Evolutionary conservation across 2,329 filamentous ascomycete genomes (phyloP).

Genomic region (Penicillium paneum): DNA sequence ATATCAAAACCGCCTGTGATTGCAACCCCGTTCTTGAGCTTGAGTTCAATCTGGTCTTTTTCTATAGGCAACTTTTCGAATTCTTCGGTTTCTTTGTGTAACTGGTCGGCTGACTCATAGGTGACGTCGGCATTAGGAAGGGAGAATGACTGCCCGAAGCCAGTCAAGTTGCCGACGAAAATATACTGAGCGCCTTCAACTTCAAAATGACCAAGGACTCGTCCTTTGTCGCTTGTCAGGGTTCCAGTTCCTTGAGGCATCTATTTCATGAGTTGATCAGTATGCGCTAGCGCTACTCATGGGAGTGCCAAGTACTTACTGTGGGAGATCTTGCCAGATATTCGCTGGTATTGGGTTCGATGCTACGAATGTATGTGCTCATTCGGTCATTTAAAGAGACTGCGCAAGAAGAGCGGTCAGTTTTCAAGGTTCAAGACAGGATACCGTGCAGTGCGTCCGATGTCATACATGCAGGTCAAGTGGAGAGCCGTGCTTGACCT

Average conservation of each 20-base stretch:
- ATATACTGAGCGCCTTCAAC: constrained; percentile 8
- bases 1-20: constrained; percentile 11
- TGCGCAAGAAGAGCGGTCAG: constrained; percentile 7
- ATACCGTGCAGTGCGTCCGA: constrained; percentile 1
- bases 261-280: background rate
- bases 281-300: background rate
- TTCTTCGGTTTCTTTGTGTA: background rate
- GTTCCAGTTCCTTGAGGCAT: constrained; percentile 10
- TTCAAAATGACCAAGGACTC: constrained; percentile 10
- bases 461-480: constrained; percentile 10
- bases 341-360: background rate
- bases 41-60: constrained; percentile 7
- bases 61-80: constrained; percentile 8
- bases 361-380: background rate
- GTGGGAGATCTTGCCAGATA: background rate
- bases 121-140: constrained; percentile 6
- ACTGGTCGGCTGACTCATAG: constrained; percentile 8
- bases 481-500: constrained; percentile 1
- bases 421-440: background rate
- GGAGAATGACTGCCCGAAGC: constrained; percentile 5
- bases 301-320: background rate
- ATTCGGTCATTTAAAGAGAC: background rate
- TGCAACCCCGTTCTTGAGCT: constrained; percentile 5
- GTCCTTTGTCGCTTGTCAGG: constrained; percentile 8
- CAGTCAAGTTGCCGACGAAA: constrained; percentile 6